These are phyloP conservation scores for Nadsonia starkeyi-henricii DNA, from an alignment of 1,139 yeast genomes.

Conservation along the genomic window DNA sequence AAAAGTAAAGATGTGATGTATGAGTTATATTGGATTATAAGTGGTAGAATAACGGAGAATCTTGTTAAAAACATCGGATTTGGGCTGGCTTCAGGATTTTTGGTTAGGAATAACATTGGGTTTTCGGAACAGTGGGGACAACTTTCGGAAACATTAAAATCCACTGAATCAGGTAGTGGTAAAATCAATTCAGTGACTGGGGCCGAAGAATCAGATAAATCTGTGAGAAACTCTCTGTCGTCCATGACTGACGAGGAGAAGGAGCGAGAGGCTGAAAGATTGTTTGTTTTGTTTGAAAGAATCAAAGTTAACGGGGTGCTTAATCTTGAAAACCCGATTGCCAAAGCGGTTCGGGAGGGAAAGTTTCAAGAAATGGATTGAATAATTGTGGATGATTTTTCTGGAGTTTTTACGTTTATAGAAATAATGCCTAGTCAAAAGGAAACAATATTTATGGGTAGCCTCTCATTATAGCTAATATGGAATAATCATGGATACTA, in stretches of 20 bases:
- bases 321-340: conserved; percentile 28
- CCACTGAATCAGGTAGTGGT: no score
- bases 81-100: not conserved
- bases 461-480: no score
- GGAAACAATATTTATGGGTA: no score
- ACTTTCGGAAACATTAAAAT: no score
- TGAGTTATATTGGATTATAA: conserved; percentile 4
- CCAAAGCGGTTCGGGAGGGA: conserved; percentile 16
- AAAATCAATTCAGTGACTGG: not conserved
- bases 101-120: not conserved
- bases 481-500: no score
- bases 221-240: conserved; percentile 11
- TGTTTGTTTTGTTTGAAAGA: conserved; percentile 36
- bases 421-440: no score
- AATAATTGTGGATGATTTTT: no score
- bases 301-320: conserved; percentile 35
- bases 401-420: no score
- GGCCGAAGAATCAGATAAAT: not conserved
- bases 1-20: conserved; percentile 4
- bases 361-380: conserved; percentile 7
- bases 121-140: not conserved
- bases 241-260: conserved; percentile 38
- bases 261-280: conserved; percentile 38
- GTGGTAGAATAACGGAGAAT: conserved; percentile 2
- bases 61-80: conserved; percentile 3